phyloP scores from a whole-genome alignment of 352 stramenopile genomes.

The Phytophthora tentaculata region DNA sequence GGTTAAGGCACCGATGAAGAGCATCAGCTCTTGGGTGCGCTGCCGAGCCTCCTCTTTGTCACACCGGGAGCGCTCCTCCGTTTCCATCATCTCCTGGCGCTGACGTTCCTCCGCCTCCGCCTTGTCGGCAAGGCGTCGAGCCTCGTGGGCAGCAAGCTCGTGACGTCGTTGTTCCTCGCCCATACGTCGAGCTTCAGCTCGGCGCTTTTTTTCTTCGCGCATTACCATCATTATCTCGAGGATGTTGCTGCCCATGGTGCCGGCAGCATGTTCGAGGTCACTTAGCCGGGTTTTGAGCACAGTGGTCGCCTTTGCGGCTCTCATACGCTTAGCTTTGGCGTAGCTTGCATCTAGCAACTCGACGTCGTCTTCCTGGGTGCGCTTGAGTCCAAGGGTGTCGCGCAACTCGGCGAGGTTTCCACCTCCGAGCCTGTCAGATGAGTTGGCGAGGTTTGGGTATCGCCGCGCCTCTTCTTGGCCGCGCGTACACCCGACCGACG shows the following conservation, averaged over 20 bases:
- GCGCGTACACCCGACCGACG: background rate
- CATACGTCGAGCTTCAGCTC: background rate
- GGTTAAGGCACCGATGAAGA: background rate
- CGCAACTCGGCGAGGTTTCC: background rate
- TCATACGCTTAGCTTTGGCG: background rate
- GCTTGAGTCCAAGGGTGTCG: background rate
- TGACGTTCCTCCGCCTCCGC: background rate
- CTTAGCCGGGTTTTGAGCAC: background rate
- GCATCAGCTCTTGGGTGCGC: background rate
- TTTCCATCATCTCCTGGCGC: too few species aligned
- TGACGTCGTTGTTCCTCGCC: background rate
- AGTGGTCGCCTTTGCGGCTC: background rate
- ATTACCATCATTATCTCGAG: background rate
- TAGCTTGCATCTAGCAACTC: background rate
- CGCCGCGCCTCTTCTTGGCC: background rate
- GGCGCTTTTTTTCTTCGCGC: background rate
- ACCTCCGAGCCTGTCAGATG: background rate
- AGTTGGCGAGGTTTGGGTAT: background rate
- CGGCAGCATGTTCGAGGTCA: background rate
- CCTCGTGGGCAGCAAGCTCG: background rate
- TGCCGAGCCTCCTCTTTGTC: background rate
- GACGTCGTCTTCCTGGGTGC: background rate
- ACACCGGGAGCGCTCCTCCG: background rate
- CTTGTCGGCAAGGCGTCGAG: background rate
- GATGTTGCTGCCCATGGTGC: background rate